These are phyloP conservation scores for Fusarium sambucinum DNA, from an alignment of 2,329 filamentous ascomycete species.

Conservation along the genomic window DNA sequence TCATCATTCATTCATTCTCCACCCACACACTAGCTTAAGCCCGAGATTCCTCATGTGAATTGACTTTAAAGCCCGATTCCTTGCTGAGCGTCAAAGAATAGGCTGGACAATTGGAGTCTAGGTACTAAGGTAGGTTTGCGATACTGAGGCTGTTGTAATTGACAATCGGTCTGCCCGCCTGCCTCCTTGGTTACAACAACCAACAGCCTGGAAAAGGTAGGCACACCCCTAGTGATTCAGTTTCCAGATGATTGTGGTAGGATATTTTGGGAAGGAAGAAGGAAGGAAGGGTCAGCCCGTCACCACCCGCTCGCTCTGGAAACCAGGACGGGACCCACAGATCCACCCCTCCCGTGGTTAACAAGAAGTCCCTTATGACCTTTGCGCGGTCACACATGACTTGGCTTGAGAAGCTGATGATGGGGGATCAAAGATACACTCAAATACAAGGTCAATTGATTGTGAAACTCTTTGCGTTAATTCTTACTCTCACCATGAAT, in stretches of 20 bases:
- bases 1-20: constrained; percentile 17
- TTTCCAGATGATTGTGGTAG: constrained; percentile 24
- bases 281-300: constrained; percentile 39
- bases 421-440: constrained; percentile 11
- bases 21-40: constrained; percentile 13
- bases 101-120: background rate
- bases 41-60: constrained; percentile 26
- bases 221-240: constrained; percentile 22
- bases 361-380: constrained; percentile 42
- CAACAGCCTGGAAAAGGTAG: background rate
- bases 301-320: constrained; percentile 6
- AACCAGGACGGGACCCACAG: background rate
- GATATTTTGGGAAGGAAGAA: constrained; percentile 46
- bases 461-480: constrained; percentile 6
- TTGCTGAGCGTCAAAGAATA: background rate
- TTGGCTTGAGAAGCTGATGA: constrained; percentile 15
- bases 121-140: background rate
- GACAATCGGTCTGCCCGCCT: constrained; percentile 3
- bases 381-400: constrained; percentile 37
- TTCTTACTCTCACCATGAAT: background rate
- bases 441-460: constrained; percentile 5
- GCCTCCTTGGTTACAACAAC: background rate
- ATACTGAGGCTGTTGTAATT: constrained; percentile 30
- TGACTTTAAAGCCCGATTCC: constrained; percentile 30
- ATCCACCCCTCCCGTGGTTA: constrained; percentile 36